Evolutionary conservation across 257 asterid species (phyloP), one percentile per base, ranked within the genome.

Genomic region (Cinchona pubescens): DNA sequence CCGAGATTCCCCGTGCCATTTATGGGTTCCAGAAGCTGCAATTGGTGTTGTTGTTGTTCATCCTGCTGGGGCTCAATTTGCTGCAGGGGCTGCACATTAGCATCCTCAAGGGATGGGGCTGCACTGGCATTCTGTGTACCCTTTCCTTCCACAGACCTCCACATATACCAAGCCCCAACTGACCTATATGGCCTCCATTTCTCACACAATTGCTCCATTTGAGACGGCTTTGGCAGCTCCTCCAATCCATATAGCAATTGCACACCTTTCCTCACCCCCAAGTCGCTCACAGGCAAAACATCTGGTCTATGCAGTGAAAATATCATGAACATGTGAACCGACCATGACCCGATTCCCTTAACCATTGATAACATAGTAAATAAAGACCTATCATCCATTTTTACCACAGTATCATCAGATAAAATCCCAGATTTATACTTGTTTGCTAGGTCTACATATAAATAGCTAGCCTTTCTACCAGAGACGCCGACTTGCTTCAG

Each of bases 341-440:
- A 92, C 98, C 98, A 94, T 1, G 97, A 87, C 32, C 98, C 98
- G 55, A 94, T 94, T 46, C 98, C 98, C 80, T 94, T 94, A 78
- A 94, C 98, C 97, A 92, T 94, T 1, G 97, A 88, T n/a, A 94
- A 93, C 97, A 92, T 92, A 0, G 97, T 88, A 82, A 90, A 92
- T 83, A 94, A 77, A 16, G 96, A 89, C 82, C 88, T 89, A 66
- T 94, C 98, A 51, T 94, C 98, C 98, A 94, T 92, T 79, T 88
- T 90, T 68, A 94, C 95, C 30, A 94, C 90, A 2, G 83, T 75
- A 1, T 92, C 96, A 76, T 94, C 98, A 0, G 96, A 92, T 63
- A 94, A 72, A 69, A 92, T 92, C 82, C 97, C 98, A 0, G 88
- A 85, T 70, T 85, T 86, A 69, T 89, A 94, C 81, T 94, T 94